Evolutionary conservation across 345 rosid species (phyloP).

Genomic region (Hypericum androsaemum): DNA sequence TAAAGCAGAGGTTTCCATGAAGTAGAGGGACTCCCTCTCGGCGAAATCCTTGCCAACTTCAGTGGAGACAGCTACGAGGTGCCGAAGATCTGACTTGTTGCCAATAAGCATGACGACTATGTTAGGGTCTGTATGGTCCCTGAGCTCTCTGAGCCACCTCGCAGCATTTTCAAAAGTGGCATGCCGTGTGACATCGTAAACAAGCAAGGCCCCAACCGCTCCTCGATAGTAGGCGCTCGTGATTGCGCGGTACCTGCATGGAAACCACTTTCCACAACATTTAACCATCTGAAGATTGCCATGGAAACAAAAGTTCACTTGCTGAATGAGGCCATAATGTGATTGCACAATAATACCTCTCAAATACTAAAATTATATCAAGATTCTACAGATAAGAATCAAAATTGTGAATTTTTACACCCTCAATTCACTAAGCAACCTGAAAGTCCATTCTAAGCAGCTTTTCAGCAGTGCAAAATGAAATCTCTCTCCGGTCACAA

Average conservation of each 20-base stretch:
- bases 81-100: conserved; percentile 1
- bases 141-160: conserved; percentile 1
- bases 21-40: conserved; percentile 2
- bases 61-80: conserved; percentile 1
- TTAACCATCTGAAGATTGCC: not conserved
- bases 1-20: not conserved
- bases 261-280: not conserved
- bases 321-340: too few relatives aligned
- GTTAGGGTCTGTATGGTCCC: conserved; percentile 3
- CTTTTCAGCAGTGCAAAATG: too few relatives aligned
- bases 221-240: conserved; percentile 1
- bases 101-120: conserved; percentile 1
- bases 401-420: too few relatives aligned
- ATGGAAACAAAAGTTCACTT: too few relatives aligned
- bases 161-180: not conserved
- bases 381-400: too few relatives aligned
- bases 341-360: too few relatives aligned
- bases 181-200: not conserved
- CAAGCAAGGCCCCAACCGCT: not conserved
- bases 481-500: too few relatives aligned
- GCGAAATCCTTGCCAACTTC: not conserved
- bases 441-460: too few relatives aligned
- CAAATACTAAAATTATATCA: too few relatives aligned
- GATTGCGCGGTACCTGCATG: not conserved
- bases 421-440: too few relatives aligned